Evolutionary conservation across 2,329 filamentous ascomycete species (phyloP).

Genomic region (Fusarium sp.): DNA sequence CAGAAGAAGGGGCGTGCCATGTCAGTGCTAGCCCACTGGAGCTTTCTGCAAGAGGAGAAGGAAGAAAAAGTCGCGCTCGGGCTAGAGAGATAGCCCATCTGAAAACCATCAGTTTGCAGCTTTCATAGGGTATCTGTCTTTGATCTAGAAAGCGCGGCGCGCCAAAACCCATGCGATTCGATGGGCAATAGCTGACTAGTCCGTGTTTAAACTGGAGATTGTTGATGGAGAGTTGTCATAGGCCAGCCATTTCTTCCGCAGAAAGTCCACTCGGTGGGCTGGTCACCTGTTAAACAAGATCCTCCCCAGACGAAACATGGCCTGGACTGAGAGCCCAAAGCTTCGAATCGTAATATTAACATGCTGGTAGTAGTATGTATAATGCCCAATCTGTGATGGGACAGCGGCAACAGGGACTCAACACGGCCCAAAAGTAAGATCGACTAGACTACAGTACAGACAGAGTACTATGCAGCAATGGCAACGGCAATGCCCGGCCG

Average conservation of each 20-base stretch:
- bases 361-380: constrained; percentile 33
- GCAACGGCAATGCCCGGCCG: constrained; percentile 43
- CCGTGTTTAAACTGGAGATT: constrained; percentile 37
- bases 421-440: constrained; percentile 39
- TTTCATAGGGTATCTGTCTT: constrained; percentile 40
- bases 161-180: constrained; percentile 43
- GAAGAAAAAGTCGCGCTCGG: constrained; percentile 33
- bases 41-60: constrained; percentile 23
- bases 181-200: constrained; percentile 31
- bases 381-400: constrained; percentile 26
- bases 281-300: constrained; percentile 46
- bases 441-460: constrained; percentile 31
- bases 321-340: constrained; percentile 23
- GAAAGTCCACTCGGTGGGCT: constrained; percentile 38
- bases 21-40: constrained; percentile 22
- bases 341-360: constrained; percentile 34
- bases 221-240: constrained; percentile 30
- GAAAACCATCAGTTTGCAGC: constrained; percentile 38
- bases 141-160: constrained; percentile 28
- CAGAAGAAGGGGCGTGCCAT: constrained; percentile 36
- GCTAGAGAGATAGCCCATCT: constrained; percentile 38
- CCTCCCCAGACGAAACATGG: constrained; percentile 43
- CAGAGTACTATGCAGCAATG: constrained; percentile 20
- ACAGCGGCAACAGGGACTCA: constrained; percentile 23
- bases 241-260: constrained; percentile 38